Percentiles rank a stretch among this genome's conserved stretches.
Evolutionary conservation across 192 early-diverging fungal genomes (phyloP).

Genomic region (Haplosporangium gracile): DNA sequence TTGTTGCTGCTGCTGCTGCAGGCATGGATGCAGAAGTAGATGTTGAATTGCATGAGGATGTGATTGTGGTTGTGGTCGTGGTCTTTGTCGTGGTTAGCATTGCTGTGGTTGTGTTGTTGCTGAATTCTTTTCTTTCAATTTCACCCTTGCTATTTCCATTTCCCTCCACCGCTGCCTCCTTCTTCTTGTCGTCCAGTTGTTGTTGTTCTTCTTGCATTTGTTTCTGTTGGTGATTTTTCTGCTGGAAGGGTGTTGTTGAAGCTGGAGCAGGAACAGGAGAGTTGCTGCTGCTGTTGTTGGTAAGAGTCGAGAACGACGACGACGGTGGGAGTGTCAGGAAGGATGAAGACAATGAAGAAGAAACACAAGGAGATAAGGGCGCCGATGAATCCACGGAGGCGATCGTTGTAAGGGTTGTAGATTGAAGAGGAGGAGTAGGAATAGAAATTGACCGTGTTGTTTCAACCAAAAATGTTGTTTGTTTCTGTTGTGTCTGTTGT

Average conservation of each 20-base stretch:
- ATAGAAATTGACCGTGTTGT: too few relatives aligned
- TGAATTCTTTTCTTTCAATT: background rate
- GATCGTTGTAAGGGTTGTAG: background rate
- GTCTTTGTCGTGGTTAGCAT: background rate
- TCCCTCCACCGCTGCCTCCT: background rate
- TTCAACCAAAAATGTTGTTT: background rate
- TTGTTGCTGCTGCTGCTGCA: background rate
- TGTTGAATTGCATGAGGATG: conserved; percentile 9
- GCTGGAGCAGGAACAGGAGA: background rate
- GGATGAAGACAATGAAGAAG: background rate
- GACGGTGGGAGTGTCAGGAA: background rate
- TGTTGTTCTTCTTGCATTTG: background rate
- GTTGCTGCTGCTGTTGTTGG: background rate
- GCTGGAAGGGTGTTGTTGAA: background rate
- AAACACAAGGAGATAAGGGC: background rate
- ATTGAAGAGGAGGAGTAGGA: background rate
- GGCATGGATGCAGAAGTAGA: background rate
- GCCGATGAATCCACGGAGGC: background rate
- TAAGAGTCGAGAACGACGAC: background rate
- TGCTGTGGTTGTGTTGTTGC: conserved; percentile 7
- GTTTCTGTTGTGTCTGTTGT: background rate
- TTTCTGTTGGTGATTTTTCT: background rate
- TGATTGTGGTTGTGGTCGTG: background rate
- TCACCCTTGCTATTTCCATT: background rate
- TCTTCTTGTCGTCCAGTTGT: background rate